Evolutionary conservation across 2,329 filamentous ascomycete species (phyloP).

Genomic region (Periglandula ipomoeae): DNA sequence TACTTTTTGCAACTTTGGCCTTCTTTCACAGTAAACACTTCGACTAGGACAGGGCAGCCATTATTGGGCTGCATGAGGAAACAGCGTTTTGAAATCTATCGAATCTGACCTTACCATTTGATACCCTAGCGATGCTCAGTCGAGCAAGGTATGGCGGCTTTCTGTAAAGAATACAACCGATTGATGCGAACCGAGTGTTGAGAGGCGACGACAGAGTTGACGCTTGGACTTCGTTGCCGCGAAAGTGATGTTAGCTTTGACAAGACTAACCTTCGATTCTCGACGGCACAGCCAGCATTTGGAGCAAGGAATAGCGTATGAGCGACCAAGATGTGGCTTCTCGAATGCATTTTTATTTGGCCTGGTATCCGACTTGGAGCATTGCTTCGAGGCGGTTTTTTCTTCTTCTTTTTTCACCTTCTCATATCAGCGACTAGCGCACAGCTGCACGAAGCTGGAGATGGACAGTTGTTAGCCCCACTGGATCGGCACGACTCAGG

Average conservation of each 20-base stretch:
- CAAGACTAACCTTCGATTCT: background rate
- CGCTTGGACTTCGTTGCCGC: background rate
- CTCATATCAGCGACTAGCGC: too few relatives aligned
- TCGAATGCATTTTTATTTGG: too few relatives aligned
- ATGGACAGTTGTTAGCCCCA: too few relatives aligned
- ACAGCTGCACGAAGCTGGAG: too few relatives aligned
- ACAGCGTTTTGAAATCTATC: background rate
- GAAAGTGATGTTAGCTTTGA: background rate
- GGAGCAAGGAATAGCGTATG: too few relatives aligned
- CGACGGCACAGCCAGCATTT: too few relatives aligned
- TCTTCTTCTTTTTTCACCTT: too few relatives aligned
- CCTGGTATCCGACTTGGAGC: too few relatives aligned
- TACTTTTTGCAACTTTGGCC: background rate
- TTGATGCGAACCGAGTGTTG: background rate
- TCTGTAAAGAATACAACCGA: background rate
- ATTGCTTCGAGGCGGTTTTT: too few relatives aligned
- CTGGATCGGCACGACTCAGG: too few relatives aligned
- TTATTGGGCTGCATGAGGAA: background rate
- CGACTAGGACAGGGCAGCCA: background rate
- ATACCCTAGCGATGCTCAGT: background rate
- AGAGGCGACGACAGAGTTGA: background rate
- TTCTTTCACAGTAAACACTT: too few relatives aligned
- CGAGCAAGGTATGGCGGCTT: background rate
- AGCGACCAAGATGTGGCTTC: too few relatives aligned
- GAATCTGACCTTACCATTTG: background rate